Base-by-base conservation (phyloP, 1,139 yeast species). In the Zhuliangozyma blackwelliae region DNA sequence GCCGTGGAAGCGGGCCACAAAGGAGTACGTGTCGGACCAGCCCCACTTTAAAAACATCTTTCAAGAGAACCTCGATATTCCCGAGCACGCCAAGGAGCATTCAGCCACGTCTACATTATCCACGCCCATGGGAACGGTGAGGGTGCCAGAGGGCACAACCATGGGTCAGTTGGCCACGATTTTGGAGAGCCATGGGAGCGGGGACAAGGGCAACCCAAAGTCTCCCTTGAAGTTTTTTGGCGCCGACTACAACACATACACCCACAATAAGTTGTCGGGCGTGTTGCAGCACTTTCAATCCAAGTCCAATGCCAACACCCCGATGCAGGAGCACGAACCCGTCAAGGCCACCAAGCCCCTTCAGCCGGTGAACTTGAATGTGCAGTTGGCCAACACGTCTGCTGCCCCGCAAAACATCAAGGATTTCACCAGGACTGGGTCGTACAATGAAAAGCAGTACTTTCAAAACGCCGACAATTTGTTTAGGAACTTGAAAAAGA, bases 171-270 rank as follows among this genome's bases (percentile, higher is more conserved):
- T 55, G 22, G 57, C 56, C 32, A 51, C 55, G 32, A 44, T 55
- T 25, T 40, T 53, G n/a, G 57, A 52, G 26, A 40, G 41, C 20
- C 48, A 48, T 16, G 16, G 16, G 4, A 5, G 23, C 23, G 23
- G 23, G 9, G 9, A 22, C 23, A 22, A 22, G 7, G 23, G 7
- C 44, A 53, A 55, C 21, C 65, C 59, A 4, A 54, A 55, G 29
- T 67, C 74, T 1, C 75, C 75, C 0, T 57, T 69, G 37, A 69
- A 69, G 42, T 48, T 69, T 23, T 69, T 62, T 44, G 59, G 61
- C 7, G 61, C 58, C 29, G 56, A 63, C 27, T 68, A 68, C 42
- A 65, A 70, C 44, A 70, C 76, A 0, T 70, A 55, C 39, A 70
- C 75, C 2, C 66, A 64, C 37, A 65, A 62, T 4, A 57, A 59